phyloP scores from a whole-genome alignment of 345 rosid species.

The Eucalyptus tenuipes region DNA sequence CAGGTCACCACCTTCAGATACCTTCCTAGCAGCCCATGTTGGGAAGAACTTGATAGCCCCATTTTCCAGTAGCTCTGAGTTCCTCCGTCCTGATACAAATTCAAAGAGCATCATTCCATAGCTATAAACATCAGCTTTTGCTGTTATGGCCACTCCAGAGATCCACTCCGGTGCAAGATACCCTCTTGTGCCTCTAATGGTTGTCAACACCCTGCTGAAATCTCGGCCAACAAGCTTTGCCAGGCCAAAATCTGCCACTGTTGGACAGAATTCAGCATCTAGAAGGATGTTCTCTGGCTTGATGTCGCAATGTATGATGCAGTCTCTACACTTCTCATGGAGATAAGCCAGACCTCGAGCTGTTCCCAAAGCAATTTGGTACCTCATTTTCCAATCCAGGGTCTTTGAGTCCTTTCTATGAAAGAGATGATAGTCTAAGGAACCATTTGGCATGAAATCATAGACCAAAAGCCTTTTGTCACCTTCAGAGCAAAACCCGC shows the following conservation, averaged over 20 bases:
- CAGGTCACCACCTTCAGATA: constrained; percentile 21
- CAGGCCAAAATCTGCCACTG: constrained; percentile 79
- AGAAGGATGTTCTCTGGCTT: constrained; percentile 83
- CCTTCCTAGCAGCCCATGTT: too few relatives aligned
- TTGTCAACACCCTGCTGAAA: constrained; percentile 74
- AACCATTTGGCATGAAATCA: constrained; percentile 78
- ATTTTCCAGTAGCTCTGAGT: constrained; percentile 39
- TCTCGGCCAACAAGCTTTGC: constrained; percentile 84
- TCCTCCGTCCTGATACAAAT: constrained; percentile 58
- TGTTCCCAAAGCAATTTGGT: constrained; percentile 51
- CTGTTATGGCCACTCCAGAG: constrained; percentile 66
- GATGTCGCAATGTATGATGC: constrained; percentile 80
- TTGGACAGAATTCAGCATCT: constrained; percentile 53
- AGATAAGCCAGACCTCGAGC: constrained; percentile 74
- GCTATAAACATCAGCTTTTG: constrained; percentile 83
- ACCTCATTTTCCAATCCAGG: constrained; percentile 55
- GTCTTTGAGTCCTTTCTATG: constrained; percentile 3
- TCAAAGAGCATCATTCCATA: constrained; percentile 88
- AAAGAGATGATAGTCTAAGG: constrained; percentile 55
- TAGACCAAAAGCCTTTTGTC: constrained; percentile 50
- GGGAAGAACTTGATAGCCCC: constrained; percentile 9
- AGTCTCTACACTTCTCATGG: constrained; percentile 77
- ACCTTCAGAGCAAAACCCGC: constrained; percentile 78
- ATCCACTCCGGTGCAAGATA: constrained; percentile 93
- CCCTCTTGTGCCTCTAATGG: constrained; percentile 86